Conservation (phyloP, 305 asterid species). For the Fraxinus sp. region DNA sequence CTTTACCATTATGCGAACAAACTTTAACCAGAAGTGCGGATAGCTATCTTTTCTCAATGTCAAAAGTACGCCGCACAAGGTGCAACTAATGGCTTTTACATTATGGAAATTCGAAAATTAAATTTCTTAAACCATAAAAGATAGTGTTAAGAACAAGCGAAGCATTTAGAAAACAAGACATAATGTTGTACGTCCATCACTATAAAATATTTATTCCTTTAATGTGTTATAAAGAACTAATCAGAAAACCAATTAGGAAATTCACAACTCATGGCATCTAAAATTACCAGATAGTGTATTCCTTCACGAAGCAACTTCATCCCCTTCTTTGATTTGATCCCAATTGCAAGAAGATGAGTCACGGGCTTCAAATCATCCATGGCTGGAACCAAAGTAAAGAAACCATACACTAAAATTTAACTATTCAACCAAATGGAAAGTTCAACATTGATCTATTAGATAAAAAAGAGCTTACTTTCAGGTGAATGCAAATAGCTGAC, state of each 20-base stretch:
- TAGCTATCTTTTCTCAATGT: background rate
- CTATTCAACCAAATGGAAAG: slow-evolving; percentile 18
- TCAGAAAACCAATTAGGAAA: slow-evolving; percentile 8
- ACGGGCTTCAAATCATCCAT: slow-evolving; percentile 94
- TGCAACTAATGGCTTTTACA: background rate
- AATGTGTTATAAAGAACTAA: slow-evolving; percentile 12
- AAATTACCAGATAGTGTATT: slow-evolving; percentile 78
- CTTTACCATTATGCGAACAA: background rate
- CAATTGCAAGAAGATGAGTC: slow-evolving; percentile 90
- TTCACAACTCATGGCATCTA: slow-evolving; percentile 16
- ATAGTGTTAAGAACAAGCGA: background rate
- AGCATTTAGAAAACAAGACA: background rate
- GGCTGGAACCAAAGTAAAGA: slow-evolving; percentile 49
- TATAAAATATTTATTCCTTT: background rate
- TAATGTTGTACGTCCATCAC: slow-evolving; percentile 6
- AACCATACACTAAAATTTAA: slow-evolving; percentile 28
- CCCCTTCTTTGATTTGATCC: slow-evolving; percentile 77
- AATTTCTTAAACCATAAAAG: background rate
- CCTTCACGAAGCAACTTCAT: slow-evolving; percentile 88
- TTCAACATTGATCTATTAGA: slow-evolving; percentile 23
- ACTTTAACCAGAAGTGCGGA: background rate
- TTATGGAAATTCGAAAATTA: background rate
- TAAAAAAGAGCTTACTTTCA: slow-evolving; percentile 61
- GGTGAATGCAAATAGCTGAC: slow-evolving; percentile 77
- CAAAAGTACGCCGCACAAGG: background rate